A percentile compares a stretch with the other conserved stretches of the same genome.
These are phyloP conservation scores for Starmerella bombi DNA, from an alignment of 805 yeast species.

Conservation along the genomic window DNA sequence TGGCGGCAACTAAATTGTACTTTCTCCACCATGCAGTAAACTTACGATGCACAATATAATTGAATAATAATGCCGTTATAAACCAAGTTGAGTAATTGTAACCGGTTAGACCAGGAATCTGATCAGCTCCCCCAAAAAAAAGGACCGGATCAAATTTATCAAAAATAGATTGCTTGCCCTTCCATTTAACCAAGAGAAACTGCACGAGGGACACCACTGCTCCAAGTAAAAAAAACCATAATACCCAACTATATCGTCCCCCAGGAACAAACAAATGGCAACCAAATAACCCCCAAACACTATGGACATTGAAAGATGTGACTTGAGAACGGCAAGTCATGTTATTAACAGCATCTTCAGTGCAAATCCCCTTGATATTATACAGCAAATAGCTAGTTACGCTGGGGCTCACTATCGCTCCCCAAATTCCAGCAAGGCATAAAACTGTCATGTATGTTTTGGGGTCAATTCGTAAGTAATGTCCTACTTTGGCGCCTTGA, in stretches of 20 bases:
- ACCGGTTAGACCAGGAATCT: slow-evolving; percentile 61
- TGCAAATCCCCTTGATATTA: background rate
- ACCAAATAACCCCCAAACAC: slow-evolving; percentile 53
- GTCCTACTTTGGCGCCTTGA: slow-evolving; percentile 12
- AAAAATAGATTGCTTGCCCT: slow-evolving; percentile 28
- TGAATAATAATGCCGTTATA: slow-evolving; percentile 39
- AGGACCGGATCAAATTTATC: slow-evolving; percentile 49
- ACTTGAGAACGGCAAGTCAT: background rate
- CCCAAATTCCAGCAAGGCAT: background rate
- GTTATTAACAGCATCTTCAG: background rate
- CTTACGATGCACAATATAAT: slow-evolving; percentile 40
- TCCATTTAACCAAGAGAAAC: slow-evolving; percentile 28
- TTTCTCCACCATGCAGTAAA: slow-evolving; percentile 45
- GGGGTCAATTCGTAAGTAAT: background rate
- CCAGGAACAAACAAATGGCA: slow-evolving; percentile 23
- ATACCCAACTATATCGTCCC: slow-evolving; percentile 2
- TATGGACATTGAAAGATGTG: slow-evolving; percentile 37
- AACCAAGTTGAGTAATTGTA: slow-evolving; percentile 49
- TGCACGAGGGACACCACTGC: slow-evolving; percentile 10
- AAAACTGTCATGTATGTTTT: background rate
- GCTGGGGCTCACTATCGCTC: background rate
- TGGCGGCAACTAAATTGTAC: slow-evolving; percentile 41
- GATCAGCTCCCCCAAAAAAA: slow-evolving; percentile 44
- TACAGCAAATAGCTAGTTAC: slow-evolving; percentile 9
- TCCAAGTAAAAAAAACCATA: background rate